Evolutionary conservation across 2,329 filamentous ascomycete species (phyloP), one percentile per base, ranked within the genome.

Genomic region (Boeremia lycopersici): DNA sequence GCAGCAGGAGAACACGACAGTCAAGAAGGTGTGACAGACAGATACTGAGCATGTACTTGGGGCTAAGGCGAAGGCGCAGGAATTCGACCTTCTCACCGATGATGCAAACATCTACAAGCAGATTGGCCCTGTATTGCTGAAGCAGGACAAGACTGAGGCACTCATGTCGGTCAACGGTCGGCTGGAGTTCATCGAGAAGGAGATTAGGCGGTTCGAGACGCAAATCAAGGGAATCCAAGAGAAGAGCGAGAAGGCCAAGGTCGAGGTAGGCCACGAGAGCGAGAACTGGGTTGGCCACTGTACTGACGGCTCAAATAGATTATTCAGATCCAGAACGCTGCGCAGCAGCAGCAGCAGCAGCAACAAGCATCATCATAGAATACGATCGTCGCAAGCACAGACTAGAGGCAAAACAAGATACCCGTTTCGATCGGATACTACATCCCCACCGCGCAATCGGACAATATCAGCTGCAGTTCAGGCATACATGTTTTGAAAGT

Each of bases 91-190:
- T 48, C 82, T 98, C 55, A 85, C 87, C 66, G 88, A 93, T 33
- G 89, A 89, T 65, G 89, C 96, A 69, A 91, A 87, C 61, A 96
- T 99, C 75, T 99, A 96, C 85, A 99, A 98, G 78, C 86, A 97
- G 36, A 87, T 96, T 41, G 95, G 95, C 0, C 95, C 95, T 0
- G 90, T 98, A 6, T 79, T 99, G 33, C 77, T 99, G 69, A 97
- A 98, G 82, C 95, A 99, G 76, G 95, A 98, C 53, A 93, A 90
- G 75, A 79, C 86, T 1, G 95, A 99, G 74, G 95, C 95, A 0
- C 87, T 92, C 62, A 89, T 90, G 81, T 93, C 92, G 0, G 95
- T 99, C 15, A 91, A 96, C 65, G 91, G 91, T 17, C 86, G 95
- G 23, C 76, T 99, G 45, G 92, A 96, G 63, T 98, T 93, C 71